Percentiles rank a stretch among this genome's conserved stretches.
phyloP scores from a whole-genome alignment of 1,284 basidiomycete genomes.

The Sporisorium graminicola region DNA sequence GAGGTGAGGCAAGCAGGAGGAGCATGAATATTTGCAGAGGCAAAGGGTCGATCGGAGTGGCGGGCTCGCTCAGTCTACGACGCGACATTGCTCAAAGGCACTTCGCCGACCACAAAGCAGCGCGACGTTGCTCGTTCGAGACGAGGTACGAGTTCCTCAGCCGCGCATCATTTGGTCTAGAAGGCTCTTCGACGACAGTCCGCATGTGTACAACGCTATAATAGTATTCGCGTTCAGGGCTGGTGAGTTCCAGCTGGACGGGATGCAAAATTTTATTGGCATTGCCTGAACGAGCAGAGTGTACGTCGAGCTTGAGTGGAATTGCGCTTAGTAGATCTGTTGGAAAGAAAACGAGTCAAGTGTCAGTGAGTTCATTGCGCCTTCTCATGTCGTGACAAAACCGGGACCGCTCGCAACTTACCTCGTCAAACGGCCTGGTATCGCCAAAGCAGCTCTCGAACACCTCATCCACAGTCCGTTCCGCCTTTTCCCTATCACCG shows the following conservation, averaged over 20 bases:
- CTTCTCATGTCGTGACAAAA: background rate
- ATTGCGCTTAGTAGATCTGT: slow-evolving; percentile 52
- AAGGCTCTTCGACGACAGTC: background rate
- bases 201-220: background rate
- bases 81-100: too few species aligned
- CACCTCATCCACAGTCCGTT: slow-evolving; percentile 91
- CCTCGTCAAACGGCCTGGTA: slow-evolving; percentile 96
- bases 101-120: too few species aligned
- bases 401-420: slow-evolving; percentile 71
- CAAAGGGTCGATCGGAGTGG: too few species aligned
- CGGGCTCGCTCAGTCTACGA: too few species aligned
- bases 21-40: background rate
- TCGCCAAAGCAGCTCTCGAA: slow-evolving; percentile 96
- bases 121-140: too few species aligned
- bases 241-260: background rate
- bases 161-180: too few species aligned
- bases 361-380: background rate
- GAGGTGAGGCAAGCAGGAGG: too few species aligned
- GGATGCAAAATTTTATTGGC: background rate
- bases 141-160: too few species aligned
- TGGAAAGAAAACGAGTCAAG: background rate
- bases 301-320: background rate
- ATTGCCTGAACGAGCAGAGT: background rate
- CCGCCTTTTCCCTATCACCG: slow-evolving; percentile 78
- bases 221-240: background rate